These are phyloP conservation scores for Silene coronaria DNA, from an alignment of 179 eudicot genomes.

Conservation along the genomic window DNA sequence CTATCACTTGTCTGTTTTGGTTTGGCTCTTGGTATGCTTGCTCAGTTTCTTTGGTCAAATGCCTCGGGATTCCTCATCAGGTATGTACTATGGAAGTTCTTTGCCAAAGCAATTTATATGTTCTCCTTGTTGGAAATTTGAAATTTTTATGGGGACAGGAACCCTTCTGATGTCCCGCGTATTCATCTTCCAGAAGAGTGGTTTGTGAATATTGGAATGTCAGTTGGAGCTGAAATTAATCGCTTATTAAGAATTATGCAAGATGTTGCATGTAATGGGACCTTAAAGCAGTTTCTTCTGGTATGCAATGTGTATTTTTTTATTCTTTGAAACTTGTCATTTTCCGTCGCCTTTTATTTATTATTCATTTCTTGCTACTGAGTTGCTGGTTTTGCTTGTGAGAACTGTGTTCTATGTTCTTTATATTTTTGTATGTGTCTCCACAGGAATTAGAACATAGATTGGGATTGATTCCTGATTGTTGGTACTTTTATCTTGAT, in stretches of 20 bases:
- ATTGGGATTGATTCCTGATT: not conserved
- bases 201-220: slow-evolving; percentile 51
- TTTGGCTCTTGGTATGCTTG: slow-evolving; percentile 54
- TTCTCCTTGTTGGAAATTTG: not conserved
- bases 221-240: slow-evolving; percentile 62
- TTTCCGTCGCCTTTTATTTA: no score
- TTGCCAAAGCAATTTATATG: not conserved
- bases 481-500: slow-evolving; percentile 1
- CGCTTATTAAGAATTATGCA: slow-evolving; percentile 54
- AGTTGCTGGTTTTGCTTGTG: no score
- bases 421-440: not conserved
- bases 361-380: no score
- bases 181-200: slow-evolving; percentile 60
- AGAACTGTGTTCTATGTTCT: no score
- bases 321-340: no score
- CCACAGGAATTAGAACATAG: not conserved
- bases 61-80: slow-evolving; percentile 65
- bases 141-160: slow-evolving; percentile 32
- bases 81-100: slow-evolving; percentile 24
- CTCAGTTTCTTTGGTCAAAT: slow-evolving; percentile 71
- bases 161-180: slow-evolving; percentile 54
- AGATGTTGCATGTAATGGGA: slow-evolving; percentile 64
- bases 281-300: slow-evolving; percentile 58
- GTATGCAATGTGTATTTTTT: slow-evolving; percentile 32
- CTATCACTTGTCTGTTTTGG: slow-evolving; percentile 56